phyloP scores from a whole-genome alignment of 441 rosid genomes.

The Adansonia madagascariensis region DNA sequence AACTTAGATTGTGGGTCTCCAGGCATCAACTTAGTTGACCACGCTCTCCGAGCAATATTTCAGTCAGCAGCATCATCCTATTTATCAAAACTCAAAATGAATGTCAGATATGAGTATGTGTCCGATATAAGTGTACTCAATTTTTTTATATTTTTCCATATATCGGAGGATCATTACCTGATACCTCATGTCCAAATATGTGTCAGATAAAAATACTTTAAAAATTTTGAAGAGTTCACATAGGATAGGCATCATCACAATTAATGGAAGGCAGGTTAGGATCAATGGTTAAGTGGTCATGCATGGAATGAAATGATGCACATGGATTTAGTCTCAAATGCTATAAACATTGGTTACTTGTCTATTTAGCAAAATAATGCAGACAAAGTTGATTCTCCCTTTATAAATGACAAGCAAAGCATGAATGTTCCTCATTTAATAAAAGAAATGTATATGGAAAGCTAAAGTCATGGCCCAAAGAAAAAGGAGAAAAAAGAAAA shows the following conservation, averaged over 20 bases:
- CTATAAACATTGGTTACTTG: neutral
- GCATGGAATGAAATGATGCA: neutral
- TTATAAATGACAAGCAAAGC: neutral
- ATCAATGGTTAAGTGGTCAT: neutral
- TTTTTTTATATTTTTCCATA: too few relatives aligned
- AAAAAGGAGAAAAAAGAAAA: neutral
- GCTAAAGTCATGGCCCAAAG: neutral
- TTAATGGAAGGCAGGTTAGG: neutral
- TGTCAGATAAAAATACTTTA: too few relatives aligned
- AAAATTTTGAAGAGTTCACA: too few relatives aligned
- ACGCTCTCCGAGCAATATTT: neutral
- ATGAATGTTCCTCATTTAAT: neutral
- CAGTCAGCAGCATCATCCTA: neutral
- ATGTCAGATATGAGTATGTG: too few relatives aligned
- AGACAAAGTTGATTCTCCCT: neutral
- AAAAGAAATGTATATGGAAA: neutral
- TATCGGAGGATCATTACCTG: too few relatives aligned
- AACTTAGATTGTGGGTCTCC: neutral
- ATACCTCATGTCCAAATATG: too few relatives aligned
- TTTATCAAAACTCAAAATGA: too few relatives aligned
- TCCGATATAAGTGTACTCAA: too few relatives aligned
- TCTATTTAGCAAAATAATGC: neutral
- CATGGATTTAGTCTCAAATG: neutral
- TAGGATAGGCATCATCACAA: too few relatives aligned
- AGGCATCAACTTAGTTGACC: neutral